Conservation (phyloP, 1,284 basidiomycete species). For the Cryptococcus sp. region DNA sequence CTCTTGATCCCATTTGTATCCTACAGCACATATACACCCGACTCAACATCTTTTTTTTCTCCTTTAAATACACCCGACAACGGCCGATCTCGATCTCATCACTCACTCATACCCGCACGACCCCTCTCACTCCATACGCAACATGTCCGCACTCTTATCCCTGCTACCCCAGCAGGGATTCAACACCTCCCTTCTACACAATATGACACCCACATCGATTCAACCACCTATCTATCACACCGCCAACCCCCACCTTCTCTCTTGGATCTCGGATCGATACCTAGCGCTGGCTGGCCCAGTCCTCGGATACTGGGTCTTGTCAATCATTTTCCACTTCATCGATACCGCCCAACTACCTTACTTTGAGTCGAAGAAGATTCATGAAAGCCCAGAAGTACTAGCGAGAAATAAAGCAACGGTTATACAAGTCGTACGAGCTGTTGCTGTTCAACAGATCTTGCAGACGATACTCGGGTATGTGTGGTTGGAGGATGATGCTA, state of each 20-base stretch:
- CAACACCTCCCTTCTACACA: conserved; percentile 38
- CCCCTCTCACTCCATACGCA: not conserved
- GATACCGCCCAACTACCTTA: conserved; percentile 71
- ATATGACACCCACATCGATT: conserved; percentile 35
- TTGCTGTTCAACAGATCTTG: conserved; percentile 76
- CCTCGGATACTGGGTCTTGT: conserved; percentile 80
- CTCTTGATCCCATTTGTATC: not conserved
- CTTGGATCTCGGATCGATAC: conserved; percentile 65
- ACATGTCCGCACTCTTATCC: not conserved
- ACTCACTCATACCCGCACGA: not conserved
- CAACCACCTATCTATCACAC: conserved; percentile 58
- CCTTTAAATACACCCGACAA: not conserved
- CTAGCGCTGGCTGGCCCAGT: conserved; percentile 73
- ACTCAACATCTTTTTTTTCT: not conserved
- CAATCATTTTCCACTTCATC: conserved; percentile 73
- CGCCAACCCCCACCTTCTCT: conserved; percentile 54
- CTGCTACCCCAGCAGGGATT: conserved; percentile 10
- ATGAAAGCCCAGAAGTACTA: conserved; percentile 77
- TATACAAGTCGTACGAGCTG: conserved; percentile 67
- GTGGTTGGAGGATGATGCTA: conserved; percentile 60
- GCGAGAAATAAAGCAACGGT: conserved; percentile 71
- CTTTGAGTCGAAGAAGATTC: conserved; percentile 81
- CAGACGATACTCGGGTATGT: conserved; percentile 73
- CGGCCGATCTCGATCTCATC: too few species aligned
- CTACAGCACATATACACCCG: not conserved